These are phyloP conservation scores for Prunus salicina DNA, from an alignment of 306 rosid species.

Conservation along the genomic window DNA sequence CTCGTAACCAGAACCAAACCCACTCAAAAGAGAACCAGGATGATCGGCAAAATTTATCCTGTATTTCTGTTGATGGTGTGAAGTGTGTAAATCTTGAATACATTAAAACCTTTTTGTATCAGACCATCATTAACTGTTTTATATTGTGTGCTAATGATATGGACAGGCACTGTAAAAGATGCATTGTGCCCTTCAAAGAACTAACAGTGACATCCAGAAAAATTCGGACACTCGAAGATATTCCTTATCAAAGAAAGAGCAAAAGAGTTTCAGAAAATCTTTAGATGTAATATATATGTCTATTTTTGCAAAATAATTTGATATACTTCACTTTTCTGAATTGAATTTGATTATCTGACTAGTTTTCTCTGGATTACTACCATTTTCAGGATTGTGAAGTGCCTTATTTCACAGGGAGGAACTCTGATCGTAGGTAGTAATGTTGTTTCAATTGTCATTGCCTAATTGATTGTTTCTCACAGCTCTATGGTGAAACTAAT, in stretches of 20 bases:
- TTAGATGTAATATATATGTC: slow-evolving; percentile 34
- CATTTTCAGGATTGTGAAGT: slow-evolving; percentile 50
- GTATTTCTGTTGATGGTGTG: background rate
- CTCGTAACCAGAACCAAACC: background rate
- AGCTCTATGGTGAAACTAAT: background rate
- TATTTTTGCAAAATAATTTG: slow-evolving; percentile 18
- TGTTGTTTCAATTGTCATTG: background rate
- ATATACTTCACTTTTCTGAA: background rate
- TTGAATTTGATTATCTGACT: slow-evolving; percentile 6
- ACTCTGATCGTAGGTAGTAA: slow-evolving; percentile 55
- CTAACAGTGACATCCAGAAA: slow-evolving; percentile 40
- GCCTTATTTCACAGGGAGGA: slow-evolving; percentile 44
- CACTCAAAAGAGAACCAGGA: background rate
- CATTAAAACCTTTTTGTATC: background rate
- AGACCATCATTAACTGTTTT: background rate
- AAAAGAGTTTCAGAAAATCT: slow-evolving; percentile 23
- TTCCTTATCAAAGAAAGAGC: slow-evolving; percentile 35
- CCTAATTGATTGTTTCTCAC: slow-evolving; percentile 5
- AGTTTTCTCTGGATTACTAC: slow-evolving; percentile 17
- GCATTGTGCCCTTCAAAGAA: slow-evolving; percentile 53
- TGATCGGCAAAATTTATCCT: background rate
- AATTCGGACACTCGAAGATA: slow-evolving; percentile 42
- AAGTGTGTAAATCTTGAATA: background rate
- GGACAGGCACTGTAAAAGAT: slow-evolving; percentile 58
- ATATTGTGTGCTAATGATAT: slow-evolving; percentile 13